Evolutionary conservation across 441 rosid species (phyloP), one percentile per base, ranked within the genome.

Genomic region (Euphorbia schlechtendalii): DNA sequence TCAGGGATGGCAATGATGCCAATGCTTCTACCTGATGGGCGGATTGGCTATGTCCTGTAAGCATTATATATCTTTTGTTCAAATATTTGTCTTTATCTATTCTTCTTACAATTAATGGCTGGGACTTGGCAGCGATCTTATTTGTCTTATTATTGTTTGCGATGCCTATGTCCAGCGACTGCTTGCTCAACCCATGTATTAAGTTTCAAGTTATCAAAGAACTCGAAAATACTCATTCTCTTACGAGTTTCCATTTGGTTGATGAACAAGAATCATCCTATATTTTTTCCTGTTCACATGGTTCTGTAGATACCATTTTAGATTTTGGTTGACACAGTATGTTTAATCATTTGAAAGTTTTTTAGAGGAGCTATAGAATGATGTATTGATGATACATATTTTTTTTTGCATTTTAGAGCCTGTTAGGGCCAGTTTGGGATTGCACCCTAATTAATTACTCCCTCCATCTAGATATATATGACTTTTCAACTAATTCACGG

Each of bases 1-100:
- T 78, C 90, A 63, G 94, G 96, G 49, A 91, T 94, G 99, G 86
- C 97, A 32, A 94, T 94, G 99, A 79, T 86, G 92, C 98, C 97
- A 41, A 94, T 94, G 87, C 84, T 94, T 80, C 76, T 94, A 56
- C 99, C 97, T 41, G 96, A 94, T 80, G 99, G 98, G 68, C 81
- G 97, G 74, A 80, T 94, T 30, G 99, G 98, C 74, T 94, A 94
- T 58, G 96, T 91, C 64, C 74, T 91, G 99, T 94, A 73, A 91
- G 99, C 56, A 59, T 18, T 48, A 36, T 9, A 1, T 18, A 51
- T 28, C 30, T 28, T 41, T 66, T 15, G 8, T 7, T 3, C 7
- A 14, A 11, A 61, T 61, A 22, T 22, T 53, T 46, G 58, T 21
- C 40, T 59, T 30, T 51, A 25, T 40, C n/a, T 28, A n/a, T n/a